A percentile compares a stretch with the other conserved stretches of the same genome.
These are phyloP conservation scores for Arabis hirsuta DNA, from an alignment of 345 rosid genomes.

Conservation along the genomic window DNA sequence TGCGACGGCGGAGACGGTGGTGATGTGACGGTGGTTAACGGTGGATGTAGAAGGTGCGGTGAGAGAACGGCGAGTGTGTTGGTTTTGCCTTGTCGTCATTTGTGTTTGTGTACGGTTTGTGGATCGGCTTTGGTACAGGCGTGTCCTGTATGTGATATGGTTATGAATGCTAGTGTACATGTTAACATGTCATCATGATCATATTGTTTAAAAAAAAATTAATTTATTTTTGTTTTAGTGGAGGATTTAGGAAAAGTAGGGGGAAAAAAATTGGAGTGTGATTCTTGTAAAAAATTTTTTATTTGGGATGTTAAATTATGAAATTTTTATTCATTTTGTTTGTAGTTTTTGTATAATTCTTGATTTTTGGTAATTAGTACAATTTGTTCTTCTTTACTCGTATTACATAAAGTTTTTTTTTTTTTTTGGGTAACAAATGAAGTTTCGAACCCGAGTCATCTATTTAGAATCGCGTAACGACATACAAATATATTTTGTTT, in stretches of 20 bases:
- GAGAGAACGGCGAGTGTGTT: constrained; percentile 65
- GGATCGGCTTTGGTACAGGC: constrained; percentile 56
- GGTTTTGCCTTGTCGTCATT: constrained; percentile 87
- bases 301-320: neutral
- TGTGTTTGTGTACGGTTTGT: constrained; percentile 75
- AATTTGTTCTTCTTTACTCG: neutral
- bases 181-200: constrained; percentile 58
- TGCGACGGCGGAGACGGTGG: constrained; percentile 42
- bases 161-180: constrained; percentile 66
- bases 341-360: neutral
- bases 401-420: too few species aligned
- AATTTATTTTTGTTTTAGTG: neutral
- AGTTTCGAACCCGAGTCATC: too few species aligned
- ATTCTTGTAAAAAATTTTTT: neutral
- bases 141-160: constrained; percentile 59
- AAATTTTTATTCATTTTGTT: constrained; percentile 23
- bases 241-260: constrained; percentile 55
- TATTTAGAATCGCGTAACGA: too few species aligned
- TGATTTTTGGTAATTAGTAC: neutral
- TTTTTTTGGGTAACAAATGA: too few species aligned
- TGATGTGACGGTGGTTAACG: constrained; percentile 20
- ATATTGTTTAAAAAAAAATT: neutral
- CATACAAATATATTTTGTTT: too few species aligned
- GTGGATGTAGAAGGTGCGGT: constrained; percentile 62
- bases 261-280: neutral